Evolutionary conservation across 2,329 filamentous ascomycete genomes (phyloP).

Genomic region (Teratosphaeria viscida): DNA sequence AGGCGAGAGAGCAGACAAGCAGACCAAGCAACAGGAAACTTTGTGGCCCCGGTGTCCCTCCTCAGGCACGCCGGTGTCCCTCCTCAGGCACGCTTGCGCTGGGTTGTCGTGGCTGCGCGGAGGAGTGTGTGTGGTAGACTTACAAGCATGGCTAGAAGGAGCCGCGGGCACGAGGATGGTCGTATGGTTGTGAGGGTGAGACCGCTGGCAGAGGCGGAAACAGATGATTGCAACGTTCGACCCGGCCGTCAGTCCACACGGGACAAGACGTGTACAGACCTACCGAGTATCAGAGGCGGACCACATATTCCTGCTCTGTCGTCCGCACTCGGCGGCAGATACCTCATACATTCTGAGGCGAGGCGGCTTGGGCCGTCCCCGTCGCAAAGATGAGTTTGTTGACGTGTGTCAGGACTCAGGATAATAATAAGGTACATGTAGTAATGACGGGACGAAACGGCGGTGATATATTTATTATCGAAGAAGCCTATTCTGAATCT

Average conservation of each 20-base stretch:
- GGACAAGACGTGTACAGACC: not conserved
- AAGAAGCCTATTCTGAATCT: not conserved
- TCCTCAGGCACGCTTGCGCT: not conserved
- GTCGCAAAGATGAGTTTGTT: not conserved
- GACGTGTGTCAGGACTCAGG: not conserved
- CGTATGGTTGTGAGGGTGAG: not conserved
- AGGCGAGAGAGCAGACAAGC: not conserved
- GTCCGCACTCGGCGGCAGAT: not conserved
- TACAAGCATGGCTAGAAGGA: not conserved
- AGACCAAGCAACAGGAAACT: not conserved
- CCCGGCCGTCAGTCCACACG: not conserved
- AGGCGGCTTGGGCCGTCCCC: not conserved
- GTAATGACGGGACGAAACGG: not conserved
- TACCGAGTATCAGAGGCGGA: not conserved
- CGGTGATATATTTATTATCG: not conserved
- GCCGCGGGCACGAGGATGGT: not conserved
- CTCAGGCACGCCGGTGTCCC: not conserved
- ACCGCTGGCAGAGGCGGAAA: not conserved
- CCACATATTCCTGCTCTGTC: not conserved
- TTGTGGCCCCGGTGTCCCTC: not conserved
- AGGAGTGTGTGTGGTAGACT: not conserved
- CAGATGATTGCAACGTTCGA: not conserved
- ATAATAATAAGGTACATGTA: too few relatives aligned
- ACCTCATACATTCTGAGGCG: not conserved
- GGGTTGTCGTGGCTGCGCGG: too few relatives aligned